These are phyloP conservation scores for Aspergillus clavatus DNA, from an alignment of 2,329 filamentous ascomycete species.

Conservation along the genomic window DNA sequence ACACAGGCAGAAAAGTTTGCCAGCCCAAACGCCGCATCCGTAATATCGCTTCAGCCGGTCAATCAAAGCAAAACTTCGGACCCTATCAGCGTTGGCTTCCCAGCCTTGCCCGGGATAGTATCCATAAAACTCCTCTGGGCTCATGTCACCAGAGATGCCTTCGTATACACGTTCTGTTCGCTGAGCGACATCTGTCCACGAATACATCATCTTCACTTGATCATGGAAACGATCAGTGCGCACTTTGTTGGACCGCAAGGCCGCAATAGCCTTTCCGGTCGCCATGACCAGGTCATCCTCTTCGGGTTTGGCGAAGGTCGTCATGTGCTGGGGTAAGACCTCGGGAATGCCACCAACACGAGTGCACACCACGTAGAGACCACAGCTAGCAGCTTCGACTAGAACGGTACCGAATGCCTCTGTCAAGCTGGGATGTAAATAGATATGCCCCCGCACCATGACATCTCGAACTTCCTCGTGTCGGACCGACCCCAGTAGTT, in stretches of 20 bases:
- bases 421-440: slow-evolving; percentile 88
- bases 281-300: slow-evolving; percentile 91
- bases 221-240: slow-evolving; percentile 93
- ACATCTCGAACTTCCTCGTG: slow-evolving; percentile 97
- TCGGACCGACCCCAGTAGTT: slow-evolving; percentile 84
- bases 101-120: slow-evolving; percentile 65
- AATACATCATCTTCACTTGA: slow-evolving; percentile 97
- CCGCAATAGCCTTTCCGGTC: slow-evolving; percentile 82
- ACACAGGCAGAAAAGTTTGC: slow-evolving; percentile 93
- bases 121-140: slow-evolving; percentile 83
- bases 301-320: slow-evolving; percentile 91
- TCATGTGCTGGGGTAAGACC: slow-evolving; percentile 94
- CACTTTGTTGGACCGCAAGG: slow-evolving; percentile 78
- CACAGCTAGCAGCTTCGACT: slow-evolving; percentile 93
- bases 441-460: slow-evolving; percentile 95
- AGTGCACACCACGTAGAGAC: slow-evolving; percentile 93
- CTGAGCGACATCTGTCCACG: slow-evolving; percentile 91
- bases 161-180: slow-evolving; percentile 94
- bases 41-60: slow-evolving; percentile 95
- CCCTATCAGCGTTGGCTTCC: slow-evolving; percentile 66
- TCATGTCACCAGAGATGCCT: slow-evolving; percentile 80
- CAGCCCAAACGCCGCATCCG: slow-evolving; percentile 96
- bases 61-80: slow-evolving; percentile 86
- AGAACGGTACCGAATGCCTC: slow-evolving; percentile 98
- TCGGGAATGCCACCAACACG: slow-evolving; percentile 96